Percentiles rank a stretch among this genome's conserved stretches.
Conservation (phyloP, 2,329 filamentous ascomycete species). For the Colletotrichum sp. region DNA sequence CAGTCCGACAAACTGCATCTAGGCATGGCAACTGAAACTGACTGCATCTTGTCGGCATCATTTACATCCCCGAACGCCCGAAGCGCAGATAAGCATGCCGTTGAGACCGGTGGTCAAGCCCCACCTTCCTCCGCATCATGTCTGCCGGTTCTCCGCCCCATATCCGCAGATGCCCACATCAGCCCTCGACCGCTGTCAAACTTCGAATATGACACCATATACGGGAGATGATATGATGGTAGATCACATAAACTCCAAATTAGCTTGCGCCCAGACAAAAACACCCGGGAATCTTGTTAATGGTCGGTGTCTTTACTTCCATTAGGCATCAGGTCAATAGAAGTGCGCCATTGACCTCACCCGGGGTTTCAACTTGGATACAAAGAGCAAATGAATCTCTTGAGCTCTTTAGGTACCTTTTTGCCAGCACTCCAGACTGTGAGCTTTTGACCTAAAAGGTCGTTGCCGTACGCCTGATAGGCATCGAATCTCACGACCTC, state of each 20-base stretch:
- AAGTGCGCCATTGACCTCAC: background rate
- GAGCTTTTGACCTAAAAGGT: background rate
- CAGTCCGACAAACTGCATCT: background rate
- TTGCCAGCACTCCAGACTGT: background rate
- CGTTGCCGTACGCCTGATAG: background rate
- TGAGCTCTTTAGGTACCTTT: background rate
- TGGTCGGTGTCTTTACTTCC: background rate
- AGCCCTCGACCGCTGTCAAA: background rate
- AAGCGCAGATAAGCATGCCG: background rate
- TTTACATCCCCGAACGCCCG: background rate
- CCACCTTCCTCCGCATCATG: background rate
- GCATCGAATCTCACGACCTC: background rate
- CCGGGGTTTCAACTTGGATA: background rate
- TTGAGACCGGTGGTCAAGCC: background rate
- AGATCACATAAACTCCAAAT: background rate
- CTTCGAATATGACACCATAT: background rate
- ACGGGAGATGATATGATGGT: background rate
- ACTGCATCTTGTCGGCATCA: background rate
- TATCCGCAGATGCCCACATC: background rate
- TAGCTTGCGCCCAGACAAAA: background rate
- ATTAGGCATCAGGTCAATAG: background rate
- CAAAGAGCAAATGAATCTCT: background rate
- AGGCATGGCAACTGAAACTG: fast-evolving
- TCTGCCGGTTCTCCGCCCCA: background rate
- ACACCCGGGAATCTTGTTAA: background rate